Conservation (phyloP, 2,329 filamentous ascomycete species). For the Claviceps maximensis region DNA sequence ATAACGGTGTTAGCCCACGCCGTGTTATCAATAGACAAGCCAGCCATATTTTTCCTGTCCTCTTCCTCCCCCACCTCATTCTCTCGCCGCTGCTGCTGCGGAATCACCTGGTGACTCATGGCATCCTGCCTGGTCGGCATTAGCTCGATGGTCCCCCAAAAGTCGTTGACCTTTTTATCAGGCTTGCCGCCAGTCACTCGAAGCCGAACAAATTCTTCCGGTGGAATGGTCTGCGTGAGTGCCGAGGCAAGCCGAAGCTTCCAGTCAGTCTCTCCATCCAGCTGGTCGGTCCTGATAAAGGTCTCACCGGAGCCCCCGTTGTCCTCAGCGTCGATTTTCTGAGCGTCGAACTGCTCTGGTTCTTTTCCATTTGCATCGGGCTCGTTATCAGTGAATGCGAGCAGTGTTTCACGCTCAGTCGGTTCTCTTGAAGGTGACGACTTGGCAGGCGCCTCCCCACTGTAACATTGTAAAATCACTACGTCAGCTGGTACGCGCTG, state of each 20-base stretch:
- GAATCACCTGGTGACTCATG: slow-evolving; percentile 27
- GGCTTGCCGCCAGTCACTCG: slow-evolving; percentile 76
- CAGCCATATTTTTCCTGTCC: slow-evolving; percentile 41
- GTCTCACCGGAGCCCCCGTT: slow-evolving; percentile 59
- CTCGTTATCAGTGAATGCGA: slow-evolving; percentile 28
- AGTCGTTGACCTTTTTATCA: slow-evolving; percentile 89
- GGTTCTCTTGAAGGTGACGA: slow-evolving; percentile 17
- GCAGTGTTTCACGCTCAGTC: slow-evolving; percentile 26
- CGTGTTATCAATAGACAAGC: slow-evolving; percentile 89
- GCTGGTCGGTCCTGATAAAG: slow-evolving; percentile 92
- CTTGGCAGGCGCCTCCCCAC: slow-evolving; percentile 34
- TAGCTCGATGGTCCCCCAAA: slow-evolving; percentile 77
- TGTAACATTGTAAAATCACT: slow-evolving; percentile 74
- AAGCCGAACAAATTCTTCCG: slow-evolving; percentile 57
- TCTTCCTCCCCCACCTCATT: not conserved
- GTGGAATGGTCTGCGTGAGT: slow-evolving; percentile 64
- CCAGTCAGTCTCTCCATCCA: slow-evolving; percentile 98
- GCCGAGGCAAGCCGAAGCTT: slow-evolving; percentile 82
- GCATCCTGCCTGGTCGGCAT: slow-evolving; percentile 39
- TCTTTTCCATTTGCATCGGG: slow-evolving; percentile 21
- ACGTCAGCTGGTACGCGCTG: slow-evolving; percentile 92
- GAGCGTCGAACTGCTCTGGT: slow-evolving; percentile 15
- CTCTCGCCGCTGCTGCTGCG: slow-evolving; percentile 19
- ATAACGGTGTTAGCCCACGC: slow-evolving; percentile 98
- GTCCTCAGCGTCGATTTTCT: slow-evolving; percentile 18